These are phyloP conservation scores for Brassica cretica DNA, from an alignment of 345 rosid species.

Conservation along the genomic window DNA sequence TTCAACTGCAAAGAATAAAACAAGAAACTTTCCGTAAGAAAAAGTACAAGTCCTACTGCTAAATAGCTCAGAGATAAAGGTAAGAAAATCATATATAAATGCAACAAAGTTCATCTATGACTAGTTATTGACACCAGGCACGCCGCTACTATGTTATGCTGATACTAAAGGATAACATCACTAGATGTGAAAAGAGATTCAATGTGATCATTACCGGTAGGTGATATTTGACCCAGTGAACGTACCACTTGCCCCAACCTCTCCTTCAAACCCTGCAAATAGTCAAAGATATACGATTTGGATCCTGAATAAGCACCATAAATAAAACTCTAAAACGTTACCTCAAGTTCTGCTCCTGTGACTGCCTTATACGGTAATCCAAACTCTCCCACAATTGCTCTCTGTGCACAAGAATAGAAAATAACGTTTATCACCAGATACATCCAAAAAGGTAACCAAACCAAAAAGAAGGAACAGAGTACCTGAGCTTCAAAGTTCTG, in stretches of 20 bases:
- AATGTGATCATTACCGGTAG: slow-evolving; percentile 49
- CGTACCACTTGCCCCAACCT: slow-evolving; percentile 59
- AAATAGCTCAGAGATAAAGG: slow-evolving; percentile 12
- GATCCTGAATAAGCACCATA: not conserved
- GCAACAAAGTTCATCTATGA: not conserved
- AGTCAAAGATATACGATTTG: not conserved
- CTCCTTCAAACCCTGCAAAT: slow-evolving; percentile 55
- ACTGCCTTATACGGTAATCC: slow-evolving; percentile 71
- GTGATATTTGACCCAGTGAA: slow-evolving; percentile 40
- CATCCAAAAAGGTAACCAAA: not conserved
- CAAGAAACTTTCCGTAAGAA: slow-evolving; percentile 12
- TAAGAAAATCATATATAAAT: not conserved
- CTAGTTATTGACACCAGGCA: not conserved
- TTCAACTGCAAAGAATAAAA: slow-evolving; percentile 56
- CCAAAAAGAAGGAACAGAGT: slow-evolving; percentile 4
- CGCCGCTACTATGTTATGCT: not conserved
- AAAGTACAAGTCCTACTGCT: slow-evolving; percentile 7
- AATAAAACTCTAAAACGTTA: slow-evolving; percentile 17
- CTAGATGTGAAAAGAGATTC: not conserved
- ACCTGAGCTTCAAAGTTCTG: slow-evolving; percentile 62
- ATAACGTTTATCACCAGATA: not conserved
- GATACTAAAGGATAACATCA: slow-evolving; percentile 9
- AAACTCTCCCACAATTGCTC: slow-evolving; percentile 63
- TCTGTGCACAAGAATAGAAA: slow-evolving; percentile 43
- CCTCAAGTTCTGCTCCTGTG: slow-evolving; percentile 70